Conservation (phyloP, 176 grass and related monocot genomes). For the Carex parvula region DNA sequence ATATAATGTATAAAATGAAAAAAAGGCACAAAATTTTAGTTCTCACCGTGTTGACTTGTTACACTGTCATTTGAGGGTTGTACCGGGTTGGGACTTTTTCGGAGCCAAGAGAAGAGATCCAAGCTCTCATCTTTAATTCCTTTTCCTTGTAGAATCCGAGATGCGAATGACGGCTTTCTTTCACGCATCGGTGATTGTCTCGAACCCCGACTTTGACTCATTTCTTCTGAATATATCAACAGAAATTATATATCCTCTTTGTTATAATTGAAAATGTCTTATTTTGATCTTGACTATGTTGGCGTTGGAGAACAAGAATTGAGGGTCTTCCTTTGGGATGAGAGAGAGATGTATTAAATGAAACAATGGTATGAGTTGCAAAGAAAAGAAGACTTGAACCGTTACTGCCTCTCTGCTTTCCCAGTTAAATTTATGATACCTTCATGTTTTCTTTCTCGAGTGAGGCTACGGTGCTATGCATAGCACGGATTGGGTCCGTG, state of each 20-base stretch:
- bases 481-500: no score
- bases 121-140: conserved; percentile 22
- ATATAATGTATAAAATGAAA: not conserved
- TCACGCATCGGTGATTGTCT: conserved; percentile 18
- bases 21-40: not conserved
- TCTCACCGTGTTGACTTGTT: conserved; percentile 4
- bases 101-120: conserved; percentile 27
- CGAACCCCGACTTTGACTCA: not conserved
- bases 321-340: conserved; percentile 6
- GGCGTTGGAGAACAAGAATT: not conserved
- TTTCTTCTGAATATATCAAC: not conserved
- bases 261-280: not conserved
- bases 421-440: conserved; percentile 3
- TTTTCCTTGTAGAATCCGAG: conserved; percentile 26
- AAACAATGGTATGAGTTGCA: conserved; percentile 10
- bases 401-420: conserved; percentile 21
- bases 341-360: not conserved
- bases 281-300: not conserved
- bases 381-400: not conserved
- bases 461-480: no score
- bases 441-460: conserved; percentile 13
- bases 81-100: not conserved
- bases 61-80: not conserved
- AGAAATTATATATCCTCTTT: not conserved
- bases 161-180: conserved; percentile 7